Base-by-base conservation (phyloP, 305 asterid genomes). In the Fraxinus velutina region DNA sequence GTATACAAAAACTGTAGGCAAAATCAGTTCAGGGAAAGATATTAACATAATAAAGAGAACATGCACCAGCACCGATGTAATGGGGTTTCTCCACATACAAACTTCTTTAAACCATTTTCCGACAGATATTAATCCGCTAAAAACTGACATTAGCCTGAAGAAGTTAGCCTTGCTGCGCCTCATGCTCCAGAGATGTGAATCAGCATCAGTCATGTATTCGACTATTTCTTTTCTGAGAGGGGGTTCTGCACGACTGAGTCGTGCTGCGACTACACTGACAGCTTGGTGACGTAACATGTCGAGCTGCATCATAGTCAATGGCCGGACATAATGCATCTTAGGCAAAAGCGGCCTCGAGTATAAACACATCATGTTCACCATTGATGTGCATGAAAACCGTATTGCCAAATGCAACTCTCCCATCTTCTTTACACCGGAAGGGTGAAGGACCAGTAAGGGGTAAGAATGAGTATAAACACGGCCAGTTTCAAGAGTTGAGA, bases 151-250 rank as follows among this genome's bases (percentile, higher is more conserved):
- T 60, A 94, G 82, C 81, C 98, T 83, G 90, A 90, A 91, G 84
- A 92, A 93, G 82, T 91, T 94, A 0, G 98, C 97, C 86, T 93
- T 94, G 87, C 98, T 94, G 1, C 95, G 91, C 85, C 98, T 86
- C 98, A 94, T 92, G 92, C 98, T 94, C 98, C 97, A 94, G 8
- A 94, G 92, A 83, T 94, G 98, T 6, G 97, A 87, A 80, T 93
- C 90, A 0, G 95, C 88, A 76, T 92, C 98, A 0, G 85, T 88
- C 96, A 94, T 92, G 83, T 94, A 94, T 78, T 92, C 97, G 0
- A 93, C 89, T 7, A 94, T 92, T 87, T 94, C 98, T 83, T 89
- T 92, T 74, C 90, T 86, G 79, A 94, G 93, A 79, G 98, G 96
- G 15, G 98, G 98, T 71, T 94, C 98, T 13, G 98, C 92, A 24